These are phyloP conservation scores for Magnaporthales sp. DNA, from an alignment of 2,329 filamentous ascomycete genomes.

Conservation along the genomic window DNA sequence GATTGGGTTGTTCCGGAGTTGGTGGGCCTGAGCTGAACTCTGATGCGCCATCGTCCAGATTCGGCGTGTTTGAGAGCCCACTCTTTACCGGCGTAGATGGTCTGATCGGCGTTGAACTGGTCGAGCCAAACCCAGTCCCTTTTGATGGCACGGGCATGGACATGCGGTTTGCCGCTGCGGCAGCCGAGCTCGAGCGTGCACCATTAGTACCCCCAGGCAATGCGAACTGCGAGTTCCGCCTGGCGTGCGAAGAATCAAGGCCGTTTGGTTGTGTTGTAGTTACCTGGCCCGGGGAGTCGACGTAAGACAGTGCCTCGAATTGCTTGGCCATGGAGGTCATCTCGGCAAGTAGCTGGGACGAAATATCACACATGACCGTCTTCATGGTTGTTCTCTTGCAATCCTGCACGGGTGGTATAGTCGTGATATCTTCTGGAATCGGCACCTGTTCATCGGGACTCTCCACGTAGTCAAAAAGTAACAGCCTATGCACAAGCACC, in stretches of 20 bases:
- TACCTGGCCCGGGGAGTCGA: constrained; percentile 65
- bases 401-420: constrained; percentile 58
- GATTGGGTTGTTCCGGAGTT: background rate
- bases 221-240: constrained; percentile 47
- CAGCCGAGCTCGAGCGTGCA: constrained; percentile 42
- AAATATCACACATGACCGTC: constrained; percentile 72
- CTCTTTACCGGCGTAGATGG: constrained; percentile 42
- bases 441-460: constrained; percentile 38
- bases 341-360: constrained; percentile 63
- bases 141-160: constrained; percentile 63
- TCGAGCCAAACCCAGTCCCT: constrained; percentile 32
- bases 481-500: constrained; percentile 66
- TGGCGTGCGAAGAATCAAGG: constrained; percentile 26
- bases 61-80: constrained; percentile 37
- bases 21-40: constrained; percentile 2
- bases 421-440: constrained; percentile 58
- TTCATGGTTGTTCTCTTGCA: constrained; percentile 74
- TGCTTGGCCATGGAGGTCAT: constrained; percentile 67
- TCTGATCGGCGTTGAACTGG: constrained; percentile 23
- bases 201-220: constrained; percentile 19
- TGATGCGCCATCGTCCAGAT: constrained; percentile 24
- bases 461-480: constrained; percentile 67
- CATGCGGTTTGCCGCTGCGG: constrained; percentile 57
- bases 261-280: constrained; percentile 33
- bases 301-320: constrained; percentile 62